Conservation (phyloP, 306 rosid species). For the Cotoneaster glaucophyllus region DNA sequence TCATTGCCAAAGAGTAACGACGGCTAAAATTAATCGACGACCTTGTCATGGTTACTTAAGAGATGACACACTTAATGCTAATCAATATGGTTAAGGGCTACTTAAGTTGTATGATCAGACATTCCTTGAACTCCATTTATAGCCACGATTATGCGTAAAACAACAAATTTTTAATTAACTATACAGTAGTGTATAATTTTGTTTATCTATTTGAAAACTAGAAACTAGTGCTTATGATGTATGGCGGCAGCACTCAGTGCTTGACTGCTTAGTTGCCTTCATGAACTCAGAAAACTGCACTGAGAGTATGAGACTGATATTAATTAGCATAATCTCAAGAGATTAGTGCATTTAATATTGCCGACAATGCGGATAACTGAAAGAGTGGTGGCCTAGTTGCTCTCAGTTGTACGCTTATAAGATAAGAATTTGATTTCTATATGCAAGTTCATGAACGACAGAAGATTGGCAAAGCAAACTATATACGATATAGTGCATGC, state of each 20-base stretch:
- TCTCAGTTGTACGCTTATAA: neutral
- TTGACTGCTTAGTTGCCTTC: neutral
- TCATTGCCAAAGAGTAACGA: conserved; percentile 11
- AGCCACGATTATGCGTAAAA: neutral
- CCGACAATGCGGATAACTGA: neutral
- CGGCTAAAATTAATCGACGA: neutral
- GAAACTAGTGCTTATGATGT: conserved; percentile 6
- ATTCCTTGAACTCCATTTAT: neutral
- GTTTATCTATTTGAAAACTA: neutral
- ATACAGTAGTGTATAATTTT: neutral
- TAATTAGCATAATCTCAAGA: conserved; percentile 4
- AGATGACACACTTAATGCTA: neutral
- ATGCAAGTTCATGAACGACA: neutral
- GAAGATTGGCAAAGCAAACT: neutral
- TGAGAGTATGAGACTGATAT: neutral
- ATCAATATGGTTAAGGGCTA: neutral
- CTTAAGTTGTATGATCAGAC: neutral
- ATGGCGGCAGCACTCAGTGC: conserved; percentile 12
- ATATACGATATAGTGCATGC: conserved; percentile 1
- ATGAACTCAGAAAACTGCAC: conserved; percentile 2
- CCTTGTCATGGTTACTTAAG: neutral
- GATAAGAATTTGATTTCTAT: neutral
- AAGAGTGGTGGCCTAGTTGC: conserved; percentile 1
- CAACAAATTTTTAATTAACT: neutral
- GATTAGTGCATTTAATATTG: neutral